Base-by-base conservation (phyloP, 2,329 filamentous ascomycete genomes). In the Cryoendolithus antarcticus region DNA sequence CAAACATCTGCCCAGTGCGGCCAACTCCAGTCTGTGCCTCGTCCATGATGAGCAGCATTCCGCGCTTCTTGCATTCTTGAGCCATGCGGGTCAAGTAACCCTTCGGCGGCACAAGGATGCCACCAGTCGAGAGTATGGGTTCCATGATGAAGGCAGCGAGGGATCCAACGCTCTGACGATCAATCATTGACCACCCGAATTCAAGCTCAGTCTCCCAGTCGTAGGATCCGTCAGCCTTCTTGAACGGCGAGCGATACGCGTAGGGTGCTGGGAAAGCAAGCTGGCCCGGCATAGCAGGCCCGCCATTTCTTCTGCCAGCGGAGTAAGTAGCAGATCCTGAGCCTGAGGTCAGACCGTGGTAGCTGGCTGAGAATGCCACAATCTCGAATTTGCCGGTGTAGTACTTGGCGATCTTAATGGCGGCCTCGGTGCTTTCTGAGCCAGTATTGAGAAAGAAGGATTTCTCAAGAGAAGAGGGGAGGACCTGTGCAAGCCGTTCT, bases 331-430 rank as follows among this genome's bases (percentile, higher is more conserved):
- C 70, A 1, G 65, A 64, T 0, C 65, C 59, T 0, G 75, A 64
- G 3, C 62, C 70, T 4, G 62, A 62, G 0, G 75, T 80, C 42
- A 81, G 62, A 10, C 76, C 76, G 55, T 82, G 76, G 62, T 69
- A 81, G 28, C 69, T 73, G 1, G 69, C 69, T 0, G 65, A 66
- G 38, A 80, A 62, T 0, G 65, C 77, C 4, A 80, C 72, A 37
- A 82, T 68, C 53, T 80, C 75, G 48, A 75, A 80, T 37, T 76
- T 79, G 1, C 75, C 74, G 0, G 76, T 81, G 49, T 70, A 77
- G 7, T 65, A 58, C 48, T 81, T 81, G 3, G 77, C 76, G 47
- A 81, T 65, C 41, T 75, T 73, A 41, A 81, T 75, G 2, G 77
- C 77, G 3, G 74, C 74, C 46, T 82, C 76, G 43, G 58, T 65